Conservation (phyloP, 1,139 yeast genomes). For the Entelexis sorbosivorans region DNA sequence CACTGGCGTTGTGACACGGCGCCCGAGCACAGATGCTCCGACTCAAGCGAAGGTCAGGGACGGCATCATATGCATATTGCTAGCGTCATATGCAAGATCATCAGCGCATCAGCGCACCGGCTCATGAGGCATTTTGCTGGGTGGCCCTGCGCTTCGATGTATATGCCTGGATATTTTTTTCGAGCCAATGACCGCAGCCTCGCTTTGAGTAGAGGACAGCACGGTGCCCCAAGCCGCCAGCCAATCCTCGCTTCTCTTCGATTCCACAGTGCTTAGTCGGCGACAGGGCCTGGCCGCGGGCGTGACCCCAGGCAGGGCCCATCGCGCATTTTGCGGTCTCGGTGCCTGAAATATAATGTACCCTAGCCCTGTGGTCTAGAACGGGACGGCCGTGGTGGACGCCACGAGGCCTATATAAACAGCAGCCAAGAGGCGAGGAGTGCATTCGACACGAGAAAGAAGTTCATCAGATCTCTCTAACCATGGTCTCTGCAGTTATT, state of each 20-base stretch:
- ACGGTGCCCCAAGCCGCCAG: too few species aligned
- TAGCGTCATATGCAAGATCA: constrained; percentile 1
- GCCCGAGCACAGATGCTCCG: too few species aligned
- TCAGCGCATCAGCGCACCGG: too few species aligned
- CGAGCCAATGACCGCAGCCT: too few species aligned
- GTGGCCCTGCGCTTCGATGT: too few species aligned
- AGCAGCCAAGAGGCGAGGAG: background rate
- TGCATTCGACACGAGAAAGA: background rate
- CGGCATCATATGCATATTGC: background rate
- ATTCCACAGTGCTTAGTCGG: background rate
- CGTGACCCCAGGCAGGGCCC: background rate
- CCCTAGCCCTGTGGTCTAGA: constrained; percentile 3
- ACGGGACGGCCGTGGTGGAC: background rate
- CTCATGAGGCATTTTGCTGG: too few species aligned
- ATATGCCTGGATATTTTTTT: too few species aligned
- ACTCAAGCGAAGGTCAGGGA: too few species aligned
- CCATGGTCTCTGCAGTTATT: constrained; percentile 19
- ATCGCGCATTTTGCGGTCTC: background rate
- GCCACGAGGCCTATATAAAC: background rate
- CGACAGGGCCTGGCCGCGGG: background rate
- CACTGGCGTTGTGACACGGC: too few species aligned
- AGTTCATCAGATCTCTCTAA: background rate
- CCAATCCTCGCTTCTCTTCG: background rate
- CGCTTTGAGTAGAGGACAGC: too few species aligned
- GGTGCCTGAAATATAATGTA: background rate